Percentiles rank a stretch among this genome's conserved stretches.
phyloP scores from a whole-genome alignment of 495 filamentous ascomycete genomes.

The Apiosordaria backusii region DNA sequence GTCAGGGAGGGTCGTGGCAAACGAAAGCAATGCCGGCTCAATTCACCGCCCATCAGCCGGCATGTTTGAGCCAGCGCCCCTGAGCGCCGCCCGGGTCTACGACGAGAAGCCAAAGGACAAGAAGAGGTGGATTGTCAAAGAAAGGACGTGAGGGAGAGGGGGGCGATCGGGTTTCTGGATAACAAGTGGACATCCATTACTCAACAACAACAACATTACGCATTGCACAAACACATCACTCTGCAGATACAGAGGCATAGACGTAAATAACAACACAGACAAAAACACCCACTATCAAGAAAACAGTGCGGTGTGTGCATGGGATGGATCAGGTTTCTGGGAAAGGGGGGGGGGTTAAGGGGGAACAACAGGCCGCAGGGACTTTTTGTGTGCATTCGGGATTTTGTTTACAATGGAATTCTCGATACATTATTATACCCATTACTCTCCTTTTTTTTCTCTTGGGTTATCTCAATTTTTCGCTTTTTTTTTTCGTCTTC shows the following conservation, averaged over 20 bases:
- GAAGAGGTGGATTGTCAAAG: conserved; percentile 41
- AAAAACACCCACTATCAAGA: neutral
- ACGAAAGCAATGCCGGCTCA: conserved; percentile 26
- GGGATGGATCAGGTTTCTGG: neutral
- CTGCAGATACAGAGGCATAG: neutral
- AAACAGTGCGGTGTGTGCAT: neutral
- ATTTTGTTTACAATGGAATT: too few relatives aligned
- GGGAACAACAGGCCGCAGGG: neutral
- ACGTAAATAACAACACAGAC: neutral
- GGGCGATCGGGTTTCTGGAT: neutral
- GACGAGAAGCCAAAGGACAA: conserved; percentile 33
- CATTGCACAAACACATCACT: neutral
- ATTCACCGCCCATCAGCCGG: conserved; percentile 30
- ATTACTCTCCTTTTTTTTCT: conserved; percentile 1
- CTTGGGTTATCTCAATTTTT: neutral
- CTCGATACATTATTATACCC: neutral
- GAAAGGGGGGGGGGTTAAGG: neutral
- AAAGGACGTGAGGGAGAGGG: conserved; percentile 33
- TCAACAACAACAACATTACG: neutral
- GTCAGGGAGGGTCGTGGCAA: conserved; percentile 32
- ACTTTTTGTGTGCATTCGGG: neutral
- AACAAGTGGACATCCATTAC: neutral
- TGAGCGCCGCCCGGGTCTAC: conserved; percentile 29
- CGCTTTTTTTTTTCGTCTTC: neutral
- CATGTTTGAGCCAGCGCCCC: conserved; percentile 34